These are phyloP conservation scores for Lodderomyces oxycetoniae DNA, from an alignment of 1,139 yeast species.

Conservation along the genomic window DNA sequence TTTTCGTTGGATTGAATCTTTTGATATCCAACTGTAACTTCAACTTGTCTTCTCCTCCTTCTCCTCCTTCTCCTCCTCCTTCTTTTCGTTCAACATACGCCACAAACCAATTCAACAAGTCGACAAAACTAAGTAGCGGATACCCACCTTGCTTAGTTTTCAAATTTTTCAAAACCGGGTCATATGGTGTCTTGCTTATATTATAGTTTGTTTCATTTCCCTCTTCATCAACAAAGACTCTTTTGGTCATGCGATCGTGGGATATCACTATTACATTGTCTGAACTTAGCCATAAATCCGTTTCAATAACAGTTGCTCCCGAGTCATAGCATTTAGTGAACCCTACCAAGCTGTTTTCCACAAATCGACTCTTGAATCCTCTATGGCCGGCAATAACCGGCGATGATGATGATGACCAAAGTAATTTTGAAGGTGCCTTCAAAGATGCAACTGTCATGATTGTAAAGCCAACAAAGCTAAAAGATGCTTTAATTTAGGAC, in stretches of 20 bases:
- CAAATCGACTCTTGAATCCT: constrained; percentile 56
- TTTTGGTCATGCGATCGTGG: constrained; percentile 61
- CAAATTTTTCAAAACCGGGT: constrained; percentile 42
- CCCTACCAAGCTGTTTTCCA: constrained; percentile 77
- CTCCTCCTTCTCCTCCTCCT: constrained; percentile 15
- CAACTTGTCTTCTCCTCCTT: constrained; percentile 12
- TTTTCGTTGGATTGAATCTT: constrained; percentile 56
- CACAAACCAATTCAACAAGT: constrained; percentile 57
- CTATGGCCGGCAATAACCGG: constrained; percentile 43
- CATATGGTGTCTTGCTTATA: constrained; percentile 39
- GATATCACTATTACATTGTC: constrained; percentile 74
- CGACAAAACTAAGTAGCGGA: constrained; percentile 56
- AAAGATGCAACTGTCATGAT: background rate
- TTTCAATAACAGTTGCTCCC: constrained; percentile 73
- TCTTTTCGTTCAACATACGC: constrained; percentile 24
- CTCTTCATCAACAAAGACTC: constrained; percentile 53
- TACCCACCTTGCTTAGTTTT: constrained; percentile 53
- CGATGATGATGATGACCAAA: constrained; percentile 5
- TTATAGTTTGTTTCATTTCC: constrained; percentile 37
- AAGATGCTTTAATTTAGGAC: no score
- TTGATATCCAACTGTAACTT: constrained; percentile 81
- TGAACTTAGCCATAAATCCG: constrained; percentile 73
- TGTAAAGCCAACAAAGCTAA: no score
- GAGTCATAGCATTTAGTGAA: constrained; percentile 65
- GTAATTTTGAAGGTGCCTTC: background rate